These are phyloP conservation scores for Mucor plumbeus DNA, from an alignment of 371 early-diverging fungal genomes.

Conservation along the genomic window DNA sequence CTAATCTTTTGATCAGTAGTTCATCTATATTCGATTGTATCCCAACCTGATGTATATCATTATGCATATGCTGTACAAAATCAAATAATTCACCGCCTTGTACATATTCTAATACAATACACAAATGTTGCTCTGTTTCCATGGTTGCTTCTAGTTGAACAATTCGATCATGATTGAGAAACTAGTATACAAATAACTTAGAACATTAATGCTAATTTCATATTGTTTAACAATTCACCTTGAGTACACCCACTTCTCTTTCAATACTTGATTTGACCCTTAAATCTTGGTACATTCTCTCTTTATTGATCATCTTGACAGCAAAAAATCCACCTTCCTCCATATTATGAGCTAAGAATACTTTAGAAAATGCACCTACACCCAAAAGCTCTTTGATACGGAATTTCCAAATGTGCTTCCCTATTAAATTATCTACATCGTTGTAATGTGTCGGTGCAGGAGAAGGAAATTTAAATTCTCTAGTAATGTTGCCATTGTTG, in stretches of 20 bases:
- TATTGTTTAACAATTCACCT: constrained; percentile 15
- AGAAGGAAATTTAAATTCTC: constrained; percentile 17
- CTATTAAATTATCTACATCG: constrained; percentile 19
- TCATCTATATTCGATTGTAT: constrained; percentile 24
- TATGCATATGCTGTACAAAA: constrained; percentile 38
- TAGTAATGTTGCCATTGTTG: constrained; percentile 5
- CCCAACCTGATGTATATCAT: constrained; percentile 4
- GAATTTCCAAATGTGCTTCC: constrained; percentile 33
- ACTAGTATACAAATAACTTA: constrained; percentile 20
- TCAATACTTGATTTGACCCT: constrained; percentile 33
- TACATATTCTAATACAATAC: constrained; percentile 48
- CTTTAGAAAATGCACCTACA: constrained; percentile 36
- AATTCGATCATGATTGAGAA: constrained; percentile 64
- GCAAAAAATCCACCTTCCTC: constrained; percentile 25
- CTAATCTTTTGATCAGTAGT: constrained; percentile 24
- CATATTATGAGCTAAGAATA: constrained; percentile 33
- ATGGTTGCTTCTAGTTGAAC: constrained; percentile 70
- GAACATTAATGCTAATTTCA: no score
- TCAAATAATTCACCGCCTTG: constrained; percentile 36
- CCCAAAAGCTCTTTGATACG: constrained; percentile 30
- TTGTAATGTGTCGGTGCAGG: neutral
- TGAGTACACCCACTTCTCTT: constrained; percentile 36
- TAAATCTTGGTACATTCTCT: constrained; percentile 21
- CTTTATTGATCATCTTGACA: constrained; percentile 33
- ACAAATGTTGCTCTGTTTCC: constrained; percentile 58